Evolutionary conservation across 2,329 filamentous ascomycete species (phyloP).

Genomic region (Phialocephala sp.): DNA sequence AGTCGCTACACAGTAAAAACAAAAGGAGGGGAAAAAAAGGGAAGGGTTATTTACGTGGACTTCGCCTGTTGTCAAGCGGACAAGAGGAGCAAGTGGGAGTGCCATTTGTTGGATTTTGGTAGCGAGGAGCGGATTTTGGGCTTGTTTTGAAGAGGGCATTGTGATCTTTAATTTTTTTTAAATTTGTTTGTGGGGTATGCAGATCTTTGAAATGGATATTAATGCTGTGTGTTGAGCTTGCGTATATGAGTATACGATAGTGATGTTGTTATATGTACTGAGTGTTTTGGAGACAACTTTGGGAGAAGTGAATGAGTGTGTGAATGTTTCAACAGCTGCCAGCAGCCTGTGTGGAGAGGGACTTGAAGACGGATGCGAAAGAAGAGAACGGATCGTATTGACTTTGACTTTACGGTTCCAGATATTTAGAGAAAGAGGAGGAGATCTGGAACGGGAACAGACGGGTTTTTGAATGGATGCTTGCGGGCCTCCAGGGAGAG

Average conservation of each 20-base stretch:
- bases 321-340: constrained; percentile 34
- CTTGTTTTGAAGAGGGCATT: constrained; percentile 23
- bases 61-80: constrained; percentile 65
- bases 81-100: constrained; percentile 69
- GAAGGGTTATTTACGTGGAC: constrained; percentile 50
- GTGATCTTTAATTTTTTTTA: background rate
- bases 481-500: constrained; percentile 12
- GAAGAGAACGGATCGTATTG: background rate
- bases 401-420: constrained; percentile 7
- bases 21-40: too few species aligned
- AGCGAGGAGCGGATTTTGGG: constrained; percentile 57
- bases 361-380: constrained; percentile 18
- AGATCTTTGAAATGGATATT: background rate
- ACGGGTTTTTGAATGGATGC: constrained; percentile 23
- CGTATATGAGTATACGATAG: background rate
- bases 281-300: constrained; percentile 8
- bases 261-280: background rate
- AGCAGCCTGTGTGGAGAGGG: constrained; percentile 30
- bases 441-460: constrained; percentile 10
- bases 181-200: background rate
- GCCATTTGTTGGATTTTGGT: constrained; percentile 70
- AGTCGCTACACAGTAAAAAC: too few species aligned
- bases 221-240: background rate
- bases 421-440: constrained; percentile 18
- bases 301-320: constrained; percentile 15